phyloP scores from a whole-genome alignment of 2,329 filamentous ascomycete genomes.

The Colletotrichum salicis region DNA sequence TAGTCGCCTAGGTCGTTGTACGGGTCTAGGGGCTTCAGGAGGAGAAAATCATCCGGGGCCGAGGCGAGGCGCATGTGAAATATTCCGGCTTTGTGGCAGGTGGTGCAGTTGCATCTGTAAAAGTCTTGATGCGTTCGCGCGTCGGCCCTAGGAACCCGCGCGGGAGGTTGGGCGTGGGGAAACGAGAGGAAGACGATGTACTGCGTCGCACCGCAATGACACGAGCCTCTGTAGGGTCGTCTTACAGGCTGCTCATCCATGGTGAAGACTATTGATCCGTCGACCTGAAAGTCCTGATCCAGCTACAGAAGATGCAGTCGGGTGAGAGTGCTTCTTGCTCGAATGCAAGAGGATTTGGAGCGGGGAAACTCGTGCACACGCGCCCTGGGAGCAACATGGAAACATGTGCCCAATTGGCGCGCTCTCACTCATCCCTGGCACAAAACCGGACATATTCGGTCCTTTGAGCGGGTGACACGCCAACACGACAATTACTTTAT shows the following conservation, averaged over 20 bases:
- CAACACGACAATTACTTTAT: background rate
- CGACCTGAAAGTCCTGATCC: no score
- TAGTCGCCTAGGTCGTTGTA: slow-evolving; percentile 54
- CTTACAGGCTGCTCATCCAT: slow-evolving; percentile 11
- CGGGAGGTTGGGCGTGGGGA: slow-evolving; percentile 43
- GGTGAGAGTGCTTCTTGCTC: background rate
- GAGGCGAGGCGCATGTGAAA: slow-evolving; percentile 55
- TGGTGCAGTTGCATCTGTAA: slow-evolving; percentile 60
- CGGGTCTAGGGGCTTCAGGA: slow-evolving; percentile 54
- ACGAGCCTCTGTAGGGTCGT: slow-evolving; percentile 51
- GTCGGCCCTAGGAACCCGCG: slow-evolving; percentile 9
- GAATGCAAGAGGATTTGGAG: background rate
- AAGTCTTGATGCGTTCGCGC: slow-evolving; percentile 41
- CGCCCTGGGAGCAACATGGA: background rate
- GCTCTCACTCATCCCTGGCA: background rate
- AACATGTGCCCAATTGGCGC: background rate
- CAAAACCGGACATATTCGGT: background rate
- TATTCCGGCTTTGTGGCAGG: slow-evolving; percentile 59
- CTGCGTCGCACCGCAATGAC: slow-evolving; percentile 56
- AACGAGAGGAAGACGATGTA: slow-evolving; percentile 57
- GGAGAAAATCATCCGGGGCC: slow-evolving; percentile 54
- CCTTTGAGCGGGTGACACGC: background rate
- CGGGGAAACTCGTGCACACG: background rate
- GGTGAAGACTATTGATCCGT: no score
- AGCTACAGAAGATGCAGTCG: background rate